phyloP scores from a whole-genome alignment of 306 rosid genomes.

The Dalbergia cochinchinensis region DNA sequence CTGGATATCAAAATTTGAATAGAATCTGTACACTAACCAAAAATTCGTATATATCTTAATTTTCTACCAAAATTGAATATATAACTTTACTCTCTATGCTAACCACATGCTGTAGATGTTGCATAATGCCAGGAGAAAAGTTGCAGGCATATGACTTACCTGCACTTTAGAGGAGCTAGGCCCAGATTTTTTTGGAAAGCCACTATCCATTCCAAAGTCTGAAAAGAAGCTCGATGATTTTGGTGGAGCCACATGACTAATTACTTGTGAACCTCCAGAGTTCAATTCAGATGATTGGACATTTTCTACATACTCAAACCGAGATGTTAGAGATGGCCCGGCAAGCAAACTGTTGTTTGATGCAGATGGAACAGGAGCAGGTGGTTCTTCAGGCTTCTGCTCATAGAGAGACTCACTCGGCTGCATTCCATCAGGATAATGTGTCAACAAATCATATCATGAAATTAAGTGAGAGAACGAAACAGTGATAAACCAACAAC shows the following conservation, averaged over 20 bases:
- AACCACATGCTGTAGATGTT: slow-evolving; percentile 21
- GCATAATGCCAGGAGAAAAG: neutral
- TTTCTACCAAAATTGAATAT: too few species aligned
- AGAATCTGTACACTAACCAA: neutral
- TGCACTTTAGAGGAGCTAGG: slow-evolving; percentile 75
- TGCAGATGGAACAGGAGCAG: slow-evolving; percentile 64
- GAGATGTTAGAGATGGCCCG: slow-evolving; percentile 69
- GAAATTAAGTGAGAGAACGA: slow-evolving; percentile 23
- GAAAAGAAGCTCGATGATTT: slow-evolving; percentile 92
- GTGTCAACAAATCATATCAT: slow-evolving; percentile 29
- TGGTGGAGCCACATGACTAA: slow-evolving; percentile 78
- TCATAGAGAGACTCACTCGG: slow-evolving; percentile 86
- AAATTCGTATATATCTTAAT: slow-evolving; percentile 21
- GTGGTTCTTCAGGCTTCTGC: slow-evolving; percentile 92
- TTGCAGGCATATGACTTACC: slow-evolving; percentile 59
- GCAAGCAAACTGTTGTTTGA: slow-evolving; percentile 55
- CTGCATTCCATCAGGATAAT: slow-evolving; percentile 60
- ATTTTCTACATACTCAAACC: slow-evolving; percentile 92
- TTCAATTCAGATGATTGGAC: slow-evolving; percentile 73
- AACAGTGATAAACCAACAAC: slow-evolving; percentile 18
- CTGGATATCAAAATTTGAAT: neutral
- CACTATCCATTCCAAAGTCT: slow-evolving; percentile 93
- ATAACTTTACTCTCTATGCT: neutral
- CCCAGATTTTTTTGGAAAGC: slow-evolving; percentile 74
- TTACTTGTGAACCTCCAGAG: slow-evolving; percentile 62